Evolutionary conservation across 768 basidiomycete species (phyloP), one percentile per base, ranked within the genome.

Genomic region (Serendipita sp.): DNA sequence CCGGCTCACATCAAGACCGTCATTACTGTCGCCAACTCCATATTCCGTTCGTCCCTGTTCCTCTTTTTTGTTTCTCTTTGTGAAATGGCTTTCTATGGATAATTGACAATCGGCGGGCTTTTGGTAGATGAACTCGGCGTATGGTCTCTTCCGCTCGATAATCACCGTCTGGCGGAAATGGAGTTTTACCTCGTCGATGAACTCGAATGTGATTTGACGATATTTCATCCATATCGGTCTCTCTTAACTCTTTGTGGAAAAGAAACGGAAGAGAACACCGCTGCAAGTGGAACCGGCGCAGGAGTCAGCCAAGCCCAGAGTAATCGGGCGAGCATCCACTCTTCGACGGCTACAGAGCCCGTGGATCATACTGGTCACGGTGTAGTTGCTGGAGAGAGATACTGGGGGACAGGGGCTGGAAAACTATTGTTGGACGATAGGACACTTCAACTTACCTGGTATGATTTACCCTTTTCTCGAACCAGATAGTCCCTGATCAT

Each of bases 121-220:
- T n/a, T n/a, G n/a, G n/a, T 79, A 61, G 82, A 84, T 61, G 83
- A 82, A 20, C 88, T 89, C 68, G 81, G 79, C 3, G 76, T 87
- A 70, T 86, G 88, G 69, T 73, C 79, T n/a, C 95, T 96, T 69
- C 83, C 88, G 0, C 80, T 86, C 0, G 93, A 96, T 70, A 88
- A 94, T 68, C 81, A 86, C 11, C 93, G 91, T 69, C 77, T 99
- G 14, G 96, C 94, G 2, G 96, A 99, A 72, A 97, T 97, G 94
- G 95, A 98, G 71, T 98, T 98, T 75, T 98, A 95, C 74, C 83
- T 98, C 9, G 85, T 99, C 24, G 91, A 91, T 69, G 94, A 99
- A 70, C 81, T 98, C 28, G 93, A 96, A 71, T 97, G 95, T 69
- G 91, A 98, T 72, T 76, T 99, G 44, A 72, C 75, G 17, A 81